These are phyloP conservation scores for Metarhizium rileyi DNA, from an alignment of 2,329 filamentous ascomycete genomes.

Conservation along the genomic window DNA sequence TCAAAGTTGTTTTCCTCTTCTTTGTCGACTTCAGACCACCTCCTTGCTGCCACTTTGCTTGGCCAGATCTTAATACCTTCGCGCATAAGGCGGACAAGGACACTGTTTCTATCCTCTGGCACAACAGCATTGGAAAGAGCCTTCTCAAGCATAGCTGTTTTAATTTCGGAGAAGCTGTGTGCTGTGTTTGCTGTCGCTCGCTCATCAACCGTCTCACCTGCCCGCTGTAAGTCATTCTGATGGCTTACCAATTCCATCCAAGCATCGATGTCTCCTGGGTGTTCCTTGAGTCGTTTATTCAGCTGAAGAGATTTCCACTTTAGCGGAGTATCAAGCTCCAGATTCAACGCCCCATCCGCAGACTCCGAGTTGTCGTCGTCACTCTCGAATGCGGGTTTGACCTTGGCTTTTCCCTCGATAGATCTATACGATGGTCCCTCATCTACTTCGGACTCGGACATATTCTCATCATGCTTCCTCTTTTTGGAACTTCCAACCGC, in stretches of 20 bases:
- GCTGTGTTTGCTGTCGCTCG: slow-evolving; percentile 49
- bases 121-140: slow-evolving; percentile 51
- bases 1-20: slow-evolving; percentile 30
- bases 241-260: slow-evolving; percentile 76
- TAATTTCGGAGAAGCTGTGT: slow-evolving; percentile 66
- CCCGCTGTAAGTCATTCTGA: slow-evolving; percentile 58
- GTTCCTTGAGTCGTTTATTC: slow-evolving; percentile 50
- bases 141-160: slow-evolving; percentile 68
- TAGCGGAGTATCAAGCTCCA: slow-evolving; percentile 32
- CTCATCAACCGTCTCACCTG: slow-evolving; percentile 32
- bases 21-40: slow-evolving; percentile 48
- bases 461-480: slow-evolving; percentile 24
- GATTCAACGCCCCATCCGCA: slow-evolving; percentile 24
- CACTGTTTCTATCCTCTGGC: slow-evolving; percentile 40
- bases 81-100: slow-evolving; percentile 61
- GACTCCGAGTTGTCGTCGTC: slow-evolving; percentile 40
- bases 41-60: slow-evolving; percentile 44
- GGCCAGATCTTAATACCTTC: slow-evolving; percentile 72
- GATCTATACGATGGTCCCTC: slow-evolving; percentile 52
- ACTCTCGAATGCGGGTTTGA: slow-evolving; percentile 33
- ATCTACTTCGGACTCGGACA: slow-evolving; percentile 34
- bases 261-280: slow-evolving; percentile 55
- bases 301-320: slow-evolving; percentile 51
- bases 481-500: slow-evolving; percentile 34
- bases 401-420: slow-evolving; percentile 53